Conservation (phyloP, 2,329 filamentous ascomycete genomes). For the Aspergillus persii region DNA sequence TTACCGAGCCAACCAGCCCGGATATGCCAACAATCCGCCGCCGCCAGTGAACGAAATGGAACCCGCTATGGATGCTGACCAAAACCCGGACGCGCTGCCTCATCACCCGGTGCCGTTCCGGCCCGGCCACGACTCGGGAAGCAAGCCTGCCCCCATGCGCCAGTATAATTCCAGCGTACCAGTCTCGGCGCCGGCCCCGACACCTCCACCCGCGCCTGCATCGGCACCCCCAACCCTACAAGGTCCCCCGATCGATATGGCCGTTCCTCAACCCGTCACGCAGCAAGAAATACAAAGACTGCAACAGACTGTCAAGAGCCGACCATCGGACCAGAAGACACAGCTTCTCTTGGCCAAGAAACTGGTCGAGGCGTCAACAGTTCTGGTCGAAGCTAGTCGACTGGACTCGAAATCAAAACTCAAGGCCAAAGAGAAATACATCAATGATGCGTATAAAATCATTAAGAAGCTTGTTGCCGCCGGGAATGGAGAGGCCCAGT, state of each 20-base stretch:
- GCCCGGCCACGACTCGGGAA: conserved; percentile 46
- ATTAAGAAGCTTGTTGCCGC: conserved; percentile 78
- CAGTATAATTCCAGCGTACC: conserved; percentile 44
- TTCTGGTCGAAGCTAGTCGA: conserved; percentile 71
- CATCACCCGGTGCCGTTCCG: conserved; percentile 56
- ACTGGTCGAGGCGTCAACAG: conserved; percentile 77
- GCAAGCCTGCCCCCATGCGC: conserved; percentile 52
- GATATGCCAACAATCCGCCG: conserved; percentile 16
- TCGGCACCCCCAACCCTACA: conserved; percentile 33
- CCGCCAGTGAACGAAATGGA: conserved; percentile 14
- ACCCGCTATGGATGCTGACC: conserved; percentile 22
- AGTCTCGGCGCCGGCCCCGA: conserved; percentile 17
- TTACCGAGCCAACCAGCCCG: conserved; percentile 22
- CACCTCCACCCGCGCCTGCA: not conserved
- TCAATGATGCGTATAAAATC: conserved; percentile 83
- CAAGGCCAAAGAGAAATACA: conserved; percentile 75
- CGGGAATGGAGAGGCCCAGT: conserved; percentile 83
- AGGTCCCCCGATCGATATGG: conserved; percentile 11
- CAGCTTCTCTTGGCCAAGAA: conserved; percentile 77
- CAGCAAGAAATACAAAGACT: conserved; percentile 73
- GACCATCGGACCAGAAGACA: conserved; percentile 68
- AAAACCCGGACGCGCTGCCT: conserved; percentile 56
- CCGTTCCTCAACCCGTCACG: conserved; percentile 61
- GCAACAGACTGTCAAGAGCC: conserved; percentile 65
- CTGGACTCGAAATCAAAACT: conserved; percentile 63